Evolutionary conservation across 345 rosid species (phyloP), one percentile per base, ranked within the genome.

Genomic region (Arabidopsis suecica): DNA sequence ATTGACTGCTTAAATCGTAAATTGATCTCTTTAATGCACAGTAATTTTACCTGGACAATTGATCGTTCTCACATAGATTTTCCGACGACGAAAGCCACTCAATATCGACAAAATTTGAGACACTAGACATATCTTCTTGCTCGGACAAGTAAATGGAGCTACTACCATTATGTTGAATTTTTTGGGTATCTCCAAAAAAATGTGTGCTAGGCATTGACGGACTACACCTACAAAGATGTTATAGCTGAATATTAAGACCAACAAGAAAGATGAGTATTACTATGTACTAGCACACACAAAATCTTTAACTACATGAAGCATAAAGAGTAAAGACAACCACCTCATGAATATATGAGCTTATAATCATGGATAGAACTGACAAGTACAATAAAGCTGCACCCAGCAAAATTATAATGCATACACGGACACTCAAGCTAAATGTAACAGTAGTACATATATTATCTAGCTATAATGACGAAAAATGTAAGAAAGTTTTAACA

Each of bases 31-130:
- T 59, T 9, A 59, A 41, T 30, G 67, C 32, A 68, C 64, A 53
- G 0, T 41, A 23, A 34, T 34, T 53, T 62, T 76, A 96, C 99
- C 99, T 96, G 82, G 86, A 89, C 75, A 79, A 85, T 54, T 80
- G 88, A 76, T 96, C 97, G 47, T 91, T 96, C 62, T 96, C 97
- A 5, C 90, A 91, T 64, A 96, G 90, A 77, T 88, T 93, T 69
- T 90, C 98, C 1, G 97, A 89, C 32, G 98, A 96, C 5, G 98
- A 96, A 36, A 96, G 87, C 95, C 96, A 87, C 74, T 93, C 98
- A 40, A 93, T 73, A 80, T 96, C 98, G 75, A 96, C 82, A 81
- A 96, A 96, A 82, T 96, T 96, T 36, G 97, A 96, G 84, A 77
- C 87, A 77, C 81, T 93, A 62, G 84, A 83, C 63, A 72, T 60